phyloP scores from a whole-genome alignment of 352 stramenopile species.

The Blastocystis sp. region DNA sequence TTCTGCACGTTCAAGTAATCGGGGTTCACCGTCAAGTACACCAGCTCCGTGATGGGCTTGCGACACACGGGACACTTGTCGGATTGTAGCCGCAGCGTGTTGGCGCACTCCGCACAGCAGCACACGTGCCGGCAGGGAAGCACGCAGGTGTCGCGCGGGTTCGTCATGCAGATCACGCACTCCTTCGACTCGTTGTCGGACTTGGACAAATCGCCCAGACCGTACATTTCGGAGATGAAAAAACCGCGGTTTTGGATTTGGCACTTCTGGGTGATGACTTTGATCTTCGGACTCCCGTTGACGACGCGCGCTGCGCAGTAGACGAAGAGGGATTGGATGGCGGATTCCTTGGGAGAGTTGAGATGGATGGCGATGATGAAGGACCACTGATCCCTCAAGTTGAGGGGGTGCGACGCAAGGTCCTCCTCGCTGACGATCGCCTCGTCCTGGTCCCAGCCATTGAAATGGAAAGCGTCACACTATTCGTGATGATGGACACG shows the following conservation, averaged over 20 bases:
- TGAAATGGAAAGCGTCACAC: conserved; percentile 18
- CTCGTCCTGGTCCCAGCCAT: not conserved
- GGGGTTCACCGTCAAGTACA: conserved; percentile 64
- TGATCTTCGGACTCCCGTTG: not conserved
- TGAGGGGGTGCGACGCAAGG: not conserved
- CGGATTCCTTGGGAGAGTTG: not conserved
- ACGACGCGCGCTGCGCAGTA: conserved; percentile 25
- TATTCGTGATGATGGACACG: not conserved
- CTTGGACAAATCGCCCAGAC: conserved; percentile 54
- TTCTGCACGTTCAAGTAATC: conserved; percentile 28
- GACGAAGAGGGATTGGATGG: not conserved
- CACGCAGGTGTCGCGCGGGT: conserved; percentile 69
- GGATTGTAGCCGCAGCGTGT: conserved; percentile 40
- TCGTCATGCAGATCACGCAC: conserved; percentile 72
- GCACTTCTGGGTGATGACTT: conserved; percentile 42
- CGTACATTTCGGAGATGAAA: conserved; percentile 52
- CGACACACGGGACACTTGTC: conserved; percentile 70
- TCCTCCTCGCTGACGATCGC: not conserved
- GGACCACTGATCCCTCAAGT: conserved; percentile 30
- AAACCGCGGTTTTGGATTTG: conserved; percentile 40
- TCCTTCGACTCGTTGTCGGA: conserved; percentile 32
- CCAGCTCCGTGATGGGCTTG: conserved; percentile 61
- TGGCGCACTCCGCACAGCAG: conserved; percentile 71
- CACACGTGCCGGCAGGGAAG: conserved; percentile 73
- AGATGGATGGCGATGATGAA: conserved; percentile 12